phyloP scores from a whole-genome alignment of 192 early-diverging fungal species.

The Spizellomyces sp. region DNA sequence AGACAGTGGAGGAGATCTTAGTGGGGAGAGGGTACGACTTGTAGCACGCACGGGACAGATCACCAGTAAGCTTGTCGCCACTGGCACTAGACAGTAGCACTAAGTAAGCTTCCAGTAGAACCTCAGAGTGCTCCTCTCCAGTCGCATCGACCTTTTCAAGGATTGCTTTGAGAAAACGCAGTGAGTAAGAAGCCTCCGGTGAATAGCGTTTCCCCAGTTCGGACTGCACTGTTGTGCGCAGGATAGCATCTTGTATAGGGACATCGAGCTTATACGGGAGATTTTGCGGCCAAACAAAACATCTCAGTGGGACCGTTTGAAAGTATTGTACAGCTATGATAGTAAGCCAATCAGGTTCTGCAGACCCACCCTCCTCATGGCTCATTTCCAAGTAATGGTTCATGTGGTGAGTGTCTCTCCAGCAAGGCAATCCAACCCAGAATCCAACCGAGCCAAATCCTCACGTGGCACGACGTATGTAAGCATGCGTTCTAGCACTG shows the following conservation, averaged over 20 bases:
- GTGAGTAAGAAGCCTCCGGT: slow-evolving; percentile 10
- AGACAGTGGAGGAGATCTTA: background rate
- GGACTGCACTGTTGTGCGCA: background rate
- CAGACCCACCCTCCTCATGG: background rate
- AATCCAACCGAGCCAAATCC: no score
- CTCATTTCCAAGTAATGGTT: no score
- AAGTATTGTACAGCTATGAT: slow-evolving; percentile 3
- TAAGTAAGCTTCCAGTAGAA: slow-evolving; percentile 15
- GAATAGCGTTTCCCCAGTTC: slow-evolving; percentile 10
- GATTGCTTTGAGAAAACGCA: slow-evolving; percentile 27
- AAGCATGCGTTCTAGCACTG: no score
- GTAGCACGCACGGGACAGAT: background rate
- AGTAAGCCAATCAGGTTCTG: background rate
- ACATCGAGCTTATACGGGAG: background rate
- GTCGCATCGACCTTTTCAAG: background rate
- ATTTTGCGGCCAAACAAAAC: background rate
- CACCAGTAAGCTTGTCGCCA: background rate
- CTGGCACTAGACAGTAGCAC: background rate
- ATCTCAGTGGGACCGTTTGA: background rate
- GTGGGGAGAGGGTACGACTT: background rate
- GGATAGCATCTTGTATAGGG: background rate
- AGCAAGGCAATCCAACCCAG: no score
- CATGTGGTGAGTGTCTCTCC: no score
- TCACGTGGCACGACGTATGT: no score
- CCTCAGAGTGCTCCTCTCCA: slow-evolving; percentile 11